phyloP scores from a whole-genome alignment of 2,329 filamentous ascomycete genomes.

The Colletotrichum paranaense region DNA sequence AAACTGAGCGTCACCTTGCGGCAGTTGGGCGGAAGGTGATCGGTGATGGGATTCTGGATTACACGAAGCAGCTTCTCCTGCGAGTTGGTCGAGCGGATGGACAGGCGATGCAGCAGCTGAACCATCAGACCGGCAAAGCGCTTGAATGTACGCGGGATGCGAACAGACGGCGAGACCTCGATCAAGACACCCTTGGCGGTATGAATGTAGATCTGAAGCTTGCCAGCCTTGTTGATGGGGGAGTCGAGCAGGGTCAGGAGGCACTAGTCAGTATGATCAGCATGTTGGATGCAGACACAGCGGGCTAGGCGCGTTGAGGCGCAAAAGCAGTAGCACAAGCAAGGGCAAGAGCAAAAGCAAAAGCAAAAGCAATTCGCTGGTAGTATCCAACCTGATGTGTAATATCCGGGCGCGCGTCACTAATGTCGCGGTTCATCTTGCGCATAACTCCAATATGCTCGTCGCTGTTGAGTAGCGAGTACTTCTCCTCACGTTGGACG shows the following conservation, averaged over 20 bases:
- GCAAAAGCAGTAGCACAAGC: slow-evolving; percentile 33
- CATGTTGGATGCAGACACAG: slow-evolving; percentile 57
- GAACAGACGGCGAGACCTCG: slow-evolving; percentile 96
- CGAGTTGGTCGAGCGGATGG: slow-evolving; percentile 95
- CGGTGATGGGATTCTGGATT: slow-evolving; percentile 97
- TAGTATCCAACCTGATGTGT: slow-evolving; percentile 86
- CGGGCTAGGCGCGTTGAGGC: slow-evolving; percentile 40
- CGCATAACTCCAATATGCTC: slow-evolving; percentile 99
- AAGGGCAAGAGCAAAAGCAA: slow-evolving; percentile 21
- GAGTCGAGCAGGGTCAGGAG: slow-evolving; percentile 97
- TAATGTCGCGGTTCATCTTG: slow-evolving; percentile 99
- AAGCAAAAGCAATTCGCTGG: slow-evolving; percentile 33
- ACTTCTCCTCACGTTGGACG: slow-evolving; percentile 87
- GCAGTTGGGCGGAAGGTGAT: slow-evolving; percentile 96
- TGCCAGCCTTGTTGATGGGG: slow-evolving; percentile 97
- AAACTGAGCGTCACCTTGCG: slow-evolving; percentile 97
- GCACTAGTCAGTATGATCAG: slow-evolving; percentile 72
- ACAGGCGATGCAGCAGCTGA: slow-evolving; percentile 93
- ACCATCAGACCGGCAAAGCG: slow-evolving; percentile 99
- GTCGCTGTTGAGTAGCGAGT: slow-evolving; percentile 96
- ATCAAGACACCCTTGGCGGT: slow-evolving; percentile 97
- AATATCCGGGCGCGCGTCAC: slow-evolving; percentile 96
- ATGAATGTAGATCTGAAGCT: slow-evolving; percentile 98
- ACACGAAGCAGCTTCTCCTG: slow-evolving; percentile 98
- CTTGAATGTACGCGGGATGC: slow-evolving; percentile 98